Percentiles rank a stretch among this genome's conserved stretches.
Evolutionary conservation across 768 basidiomycete species (phyloP).

Genomic region (Lactarius akahatsu): DNA sequence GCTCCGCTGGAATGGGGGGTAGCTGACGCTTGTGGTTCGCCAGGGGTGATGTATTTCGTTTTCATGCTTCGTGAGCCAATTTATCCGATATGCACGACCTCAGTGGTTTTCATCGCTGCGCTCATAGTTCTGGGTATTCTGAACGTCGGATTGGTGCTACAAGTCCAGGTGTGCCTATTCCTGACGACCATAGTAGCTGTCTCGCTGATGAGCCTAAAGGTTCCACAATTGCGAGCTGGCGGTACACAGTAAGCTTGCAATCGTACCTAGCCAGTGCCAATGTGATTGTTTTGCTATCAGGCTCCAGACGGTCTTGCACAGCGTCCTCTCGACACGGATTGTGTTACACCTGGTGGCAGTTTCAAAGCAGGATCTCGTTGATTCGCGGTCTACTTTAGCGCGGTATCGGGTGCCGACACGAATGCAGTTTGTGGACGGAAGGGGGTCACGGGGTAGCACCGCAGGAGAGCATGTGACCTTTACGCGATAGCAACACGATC

Average conservation of each 20-base stretch:
- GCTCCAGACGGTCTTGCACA: constrained; percentile 18
- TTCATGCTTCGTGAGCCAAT: constrained; percentile 25
- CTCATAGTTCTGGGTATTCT: constrained; percentile 18
- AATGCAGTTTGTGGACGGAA: neutral
- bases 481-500: constrained; percentile 19
- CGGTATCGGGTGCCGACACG: neutral
- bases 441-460: neutral
- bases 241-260: constrained; percentile 12
- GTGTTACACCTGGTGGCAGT: constrained; percentile 16
- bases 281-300: neutral
- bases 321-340: constrained; percentile 23
- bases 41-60: constrained; percentile 27
- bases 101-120: neutral
- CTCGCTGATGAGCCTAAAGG: neutral
- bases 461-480: constrained; percentile 7
- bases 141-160: constrained; percentile 18
- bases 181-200: neutral
- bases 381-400: neutral
- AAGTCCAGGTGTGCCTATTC: constrained; percentile 11
- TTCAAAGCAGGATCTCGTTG: constrained; percentile 3
- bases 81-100: neutral
- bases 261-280: neutral
- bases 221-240: constrained; percentile 10
- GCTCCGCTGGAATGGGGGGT: neutral
- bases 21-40: neutral